Percentiles rank a stretch among this genome's conserved stretches.
Evolutionary conservation across 2,329 filamentous ascomycete genomes (phyloP).

Genomic region (Cladosporium sp.): DNA sequence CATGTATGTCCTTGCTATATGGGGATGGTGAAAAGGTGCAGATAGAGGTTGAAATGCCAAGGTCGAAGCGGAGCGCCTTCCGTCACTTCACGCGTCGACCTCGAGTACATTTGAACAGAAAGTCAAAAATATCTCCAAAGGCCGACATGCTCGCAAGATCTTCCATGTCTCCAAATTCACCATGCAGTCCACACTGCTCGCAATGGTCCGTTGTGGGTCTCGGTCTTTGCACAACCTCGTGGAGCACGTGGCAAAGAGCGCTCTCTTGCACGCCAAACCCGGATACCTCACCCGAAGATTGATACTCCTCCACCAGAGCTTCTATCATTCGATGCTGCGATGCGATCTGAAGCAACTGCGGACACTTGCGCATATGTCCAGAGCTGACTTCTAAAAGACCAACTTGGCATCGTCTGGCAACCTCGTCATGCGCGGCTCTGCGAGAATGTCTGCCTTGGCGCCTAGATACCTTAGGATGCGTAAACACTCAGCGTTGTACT

Average conservation of each 20-base stretch:
- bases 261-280: not conserved
- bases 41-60: not conserved
- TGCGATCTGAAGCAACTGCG: not conserved
- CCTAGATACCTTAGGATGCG: constrained; percentile 19
- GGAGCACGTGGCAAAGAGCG: not conserved
- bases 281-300: not conserved
- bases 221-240: not conserved
- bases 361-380: not conserved
- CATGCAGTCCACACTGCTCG: not conserved
- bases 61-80: not conserved
- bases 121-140: not conserved
- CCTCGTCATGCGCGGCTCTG: constrained; percentile 8
- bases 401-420: constrained; percentile 9
- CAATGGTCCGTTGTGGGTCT: not conserved
- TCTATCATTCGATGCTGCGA: not conserved
- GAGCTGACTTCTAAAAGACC: not conserved
- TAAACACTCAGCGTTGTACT: constrained; percentile 19
- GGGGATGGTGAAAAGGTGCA: not conserved
- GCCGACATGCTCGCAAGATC: not conserved
- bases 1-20: not conserved
- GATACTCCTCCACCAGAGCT: not conserved
- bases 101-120: not conserved
- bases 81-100: not conserved
- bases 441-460: constrained; percentile 16
- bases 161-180: not conserved